Percentiles rank a stretch among this genome's conserved stretches.
Conservation (phyloP, 2,329 filamentous ascomycete species). For the Fusarium chlamydosporum region DNA sequence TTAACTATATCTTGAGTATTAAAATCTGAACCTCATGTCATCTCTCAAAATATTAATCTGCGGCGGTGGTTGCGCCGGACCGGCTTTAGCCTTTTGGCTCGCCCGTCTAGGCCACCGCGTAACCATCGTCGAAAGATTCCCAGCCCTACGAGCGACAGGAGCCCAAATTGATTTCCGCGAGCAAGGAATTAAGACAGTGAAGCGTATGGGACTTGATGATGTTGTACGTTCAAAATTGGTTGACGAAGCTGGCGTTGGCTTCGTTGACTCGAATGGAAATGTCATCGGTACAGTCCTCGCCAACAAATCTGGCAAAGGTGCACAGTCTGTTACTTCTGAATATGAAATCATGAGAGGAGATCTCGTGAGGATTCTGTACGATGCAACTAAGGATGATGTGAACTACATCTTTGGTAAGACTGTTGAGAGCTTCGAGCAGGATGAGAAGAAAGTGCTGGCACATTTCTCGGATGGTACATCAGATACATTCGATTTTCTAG, state of each 20-base stretch:
- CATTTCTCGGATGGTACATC: slow-evolving; percentile 30
- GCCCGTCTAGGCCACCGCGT: slow-evolving; percentile 51
- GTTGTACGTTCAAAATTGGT: slow-evolving; percentile 16
- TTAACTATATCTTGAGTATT: too few species aligned
- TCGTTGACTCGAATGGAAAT: slow-evolving; percentile 17
- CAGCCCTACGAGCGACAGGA: slow-evolving; percentile 27
- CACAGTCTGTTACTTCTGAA: slow-evolving; percentile 61
- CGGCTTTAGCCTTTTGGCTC: slow-evolving; percentile 53
- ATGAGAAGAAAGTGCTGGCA: slow-evolving; percentile 26
- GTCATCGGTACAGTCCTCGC: slow-evolving; percentile 28
- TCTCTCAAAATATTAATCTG: slow-evolving; percentile 48
- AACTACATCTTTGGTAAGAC: slow-evolving; percentile 27
- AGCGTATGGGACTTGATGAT: slow-evolving; percentile 22
- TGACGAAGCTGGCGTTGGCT: slow-evolving; percentile 24
- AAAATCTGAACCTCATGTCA: slow-evolving; percentile 4
- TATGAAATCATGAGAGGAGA: slow-evolving; percentile 70
- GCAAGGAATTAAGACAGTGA: slow-evolving; percentile 32
- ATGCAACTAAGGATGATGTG: slow-evolving; percentile 19
- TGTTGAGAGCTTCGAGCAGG: slow-evolving; percentile 30
- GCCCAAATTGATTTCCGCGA: slow-evolving; percentile 39
- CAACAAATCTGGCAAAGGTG: slow-evolving; percentile 39
- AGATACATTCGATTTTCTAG: slow-evolving; percentile 27
- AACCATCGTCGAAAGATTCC: slow-evolving; percentile 59
- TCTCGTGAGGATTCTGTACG: slow-evolving; percentile 61
- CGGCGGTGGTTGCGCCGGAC: slow-evolving; percentile 55